Evolutionary conservation across 306 rosid species (phyloP), one percentile per base, ranked within the genome.

Genomic region (Mimosa pudica): DNA sequence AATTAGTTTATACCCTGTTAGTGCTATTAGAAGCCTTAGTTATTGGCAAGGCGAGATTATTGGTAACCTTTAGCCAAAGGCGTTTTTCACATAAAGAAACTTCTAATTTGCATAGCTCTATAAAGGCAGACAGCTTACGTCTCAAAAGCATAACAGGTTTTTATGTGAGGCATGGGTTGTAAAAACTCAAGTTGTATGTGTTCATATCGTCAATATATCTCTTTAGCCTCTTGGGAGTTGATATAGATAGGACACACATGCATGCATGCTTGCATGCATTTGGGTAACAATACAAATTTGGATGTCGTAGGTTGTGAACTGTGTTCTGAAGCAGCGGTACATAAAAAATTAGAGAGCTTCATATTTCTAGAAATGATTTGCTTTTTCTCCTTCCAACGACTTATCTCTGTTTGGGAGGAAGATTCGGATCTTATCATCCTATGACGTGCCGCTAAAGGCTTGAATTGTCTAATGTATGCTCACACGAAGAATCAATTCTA

Each of bases 381-480:
- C 8, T 55, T 55, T 17, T 17, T 1, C 24, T 10, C 61, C 42
- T 24, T 24, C 1, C 61, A 6, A 1, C 5, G 64, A 60, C 16
- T 60, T 60, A 8, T 20, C 64, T 18, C 2, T 52, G 16, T 48
- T 71, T 16, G 4, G 52, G 35, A 18, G 51, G 77, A 77, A 67
- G 80, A 80, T 68, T 81, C 61, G 68, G 76, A 78, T 84, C 82
- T 64, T 32, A 7, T 82, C 78, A 85, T 76, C 74, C 64, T 18
- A 14, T 82, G 80, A 82, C 81, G 81, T 85, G 79, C 64, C 66
- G 72, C 81, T 76, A 24, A 85, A 85, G 85, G 81, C 51, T 77
- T 46, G 49, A 38, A 16, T 62, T 74, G 75, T 81, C 78, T 77
- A 48, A 32, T 33, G 51, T 45, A 47, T 24, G 52, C 80, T 41